Evolutionary conservation across 2,329 filamentous ascomycete genomes (phyloP).

Genomic region (Ophidiomyces ophidiicola): DNA sequence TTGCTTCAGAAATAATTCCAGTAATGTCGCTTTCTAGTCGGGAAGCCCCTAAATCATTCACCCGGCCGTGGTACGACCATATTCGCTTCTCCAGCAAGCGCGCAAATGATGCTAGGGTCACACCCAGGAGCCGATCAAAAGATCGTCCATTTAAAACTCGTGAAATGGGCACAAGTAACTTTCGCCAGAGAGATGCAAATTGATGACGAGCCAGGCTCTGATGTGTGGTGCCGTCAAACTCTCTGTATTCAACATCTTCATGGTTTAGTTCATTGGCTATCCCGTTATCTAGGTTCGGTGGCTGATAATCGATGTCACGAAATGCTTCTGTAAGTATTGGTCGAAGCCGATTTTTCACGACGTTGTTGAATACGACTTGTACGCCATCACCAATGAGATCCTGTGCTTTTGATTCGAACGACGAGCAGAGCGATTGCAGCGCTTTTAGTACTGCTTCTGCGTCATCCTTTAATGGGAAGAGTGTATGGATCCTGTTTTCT

Average conservation of each 20-base stretch:
- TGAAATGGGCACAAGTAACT: slow-evolving; percentile 69
- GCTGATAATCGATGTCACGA: slow-evolving; percentile 76
- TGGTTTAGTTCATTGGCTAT: slow-evolving; percentile 24
- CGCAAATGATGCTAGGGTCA: slow-evolving; percentile 62
- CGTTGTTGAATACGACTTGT: slow-evolving; percentile 72
- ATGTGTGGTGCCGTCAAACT: slow-evolving; percentile 28
- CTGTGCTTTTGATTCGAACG: slow-evolving; percentile 63
- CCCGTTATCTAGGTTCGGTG: slow-evolving; percentile 44
- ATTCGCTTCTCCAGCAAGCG: slow-evolving; percentile 77
- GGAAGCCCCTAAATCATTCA: slow-evolving; percentile 70
- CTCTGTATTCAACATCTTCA: slow-evolving; percentile 25
- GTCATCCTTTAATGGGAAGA: slow-evolving; percentile 74
- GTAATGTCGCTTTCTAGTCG: slow-evolving; percentile 74
- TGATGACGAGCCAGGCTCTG: slow-evolving; percentile 59
- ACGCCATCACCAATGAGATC: slow-evolving; percentile 78
- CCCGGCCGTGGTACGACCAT: slow-evolving; percentile 63
- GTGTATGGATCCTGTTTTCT: slow-evolving; percentile 40
- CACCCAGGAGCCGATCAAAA: slow-evolving; percentile 62
- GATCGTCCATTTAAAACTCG: slow-evolving; percentile 69
- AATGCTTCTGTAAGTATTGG: slow-evolving; percentile 80
- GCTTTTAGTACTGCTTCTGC: slow-evolving; percentile 55
- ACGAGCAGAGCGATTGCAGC: slow-evolving; percentile 55
- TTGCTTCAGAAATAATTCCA: slow-evolving; percentile 49
- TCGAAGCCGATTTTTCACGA: slow-evolving; percentile 72
- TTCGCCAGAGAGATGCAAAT: slow-evolving; percentile 77